phyloP scores from a whole-genome alignment of 768 basidiomycete genomes.

The Lactarius akahatsu region DNA sequence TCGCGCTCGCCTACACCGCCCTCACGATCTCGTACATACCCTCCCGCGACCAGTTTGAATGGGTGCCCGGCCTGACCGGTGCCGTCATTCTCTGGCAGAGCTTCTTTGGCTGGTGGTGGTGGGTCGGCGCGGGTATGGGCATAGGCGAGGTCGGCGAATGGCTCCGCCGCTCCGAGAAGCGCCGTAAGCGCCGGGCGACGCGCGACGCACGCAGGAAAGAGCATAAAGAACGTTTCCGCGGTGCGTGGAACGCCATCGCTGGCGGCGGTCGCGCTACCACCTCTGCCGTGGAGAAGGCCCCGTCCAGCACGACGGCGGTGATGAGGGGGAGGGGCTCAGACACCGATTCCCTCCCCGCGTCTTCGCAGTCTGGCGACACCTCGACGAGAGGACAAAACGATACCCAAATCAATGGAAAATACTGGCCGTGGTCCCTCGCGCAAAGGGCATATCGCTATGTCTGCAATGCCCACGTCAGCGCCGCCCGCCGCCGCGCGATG shows the following conservation, averaged over 20 bases:
- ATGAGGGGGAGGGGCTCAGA: conserved; percentile 40
- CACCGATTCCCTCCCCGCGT: conserved; percentile 14
- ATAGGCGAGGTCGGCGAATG: conserved; percentile 69
- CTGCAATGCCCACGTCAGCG: conserved; percentile 67
- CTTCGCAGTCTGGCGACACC: neutral
- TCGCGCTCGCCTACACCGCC: conserved; percentile 81
- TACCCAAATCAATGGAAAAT: neutral
- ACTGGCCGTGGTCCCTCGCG: conserved; percentile 34
- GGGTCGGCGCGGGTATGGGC: conserved; percentile 92
- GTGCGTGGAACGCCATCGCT: conserved; percentile 58
- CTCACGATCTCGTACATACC: conserved; percentile 90
- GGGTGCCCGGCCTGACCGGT: conserved; percentile 90
- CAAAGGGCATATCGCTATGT: conserved; percentile 59
- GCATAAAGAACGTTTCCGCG: conserved; percentile 53
- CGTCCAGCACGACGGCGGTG: neutral
- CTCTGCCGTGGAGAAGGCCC: neutral
- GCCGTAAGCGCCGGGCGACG: conserved; percentile 47
- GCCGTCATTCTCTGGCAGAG: conserved; percentile 95
- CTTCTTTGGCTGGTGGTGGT: conserved; percentile 99
- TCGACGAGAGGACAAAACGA: neutral
- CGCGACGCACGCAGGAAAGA: conserved; percentile 49
- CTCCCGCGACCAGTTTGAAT: conserved; percentile 78
- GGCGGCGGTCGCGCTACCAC: conserved; percentile 30
- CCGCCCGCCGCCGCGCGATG: conserved; percentile 67
- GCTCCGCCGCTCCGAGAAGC: conserved; percentile 51